Evolutionary conservation across 2,329 filamentous ascomycete genomes (phyloP), one percentile per base, ranked within the genome.

Genomic region (Aureobasidium sp.): DNA sequence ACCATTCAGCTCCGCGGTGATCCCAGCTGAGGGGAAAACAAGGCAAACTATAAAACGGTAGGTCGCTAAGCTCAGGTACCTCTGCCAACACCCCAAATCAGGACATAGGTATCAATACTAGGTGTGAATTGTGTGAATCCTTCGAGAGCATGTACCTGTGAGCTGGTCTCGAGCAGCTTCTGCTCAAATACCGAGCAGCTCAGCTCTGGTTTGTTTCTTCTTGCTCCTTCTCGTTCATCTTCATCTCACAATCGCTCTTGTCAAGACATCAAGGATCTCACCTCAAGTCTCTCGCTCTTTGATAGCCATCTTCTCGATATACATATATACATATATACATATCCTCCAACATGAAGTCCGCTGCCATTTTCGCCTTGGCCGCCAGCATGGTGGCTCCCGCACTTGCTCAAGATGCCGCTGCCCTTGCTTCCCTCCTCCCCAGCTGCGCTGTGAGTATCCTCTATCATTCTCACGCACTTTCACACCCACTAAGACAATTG

Each of bases 11-110:
- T 51, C 47, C 47, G 29, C 29, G 29, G 47, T 36, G 31, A 2
- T 12, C 9, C n/a, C 47, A 51, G 29, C 47, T 51, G 47, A 51
- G 29, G 29, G 47, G 31, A n/a, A 27, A 29, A 27, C 45, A 29
- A 45, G 45, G 45, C 45, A 48, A 48, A 48, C 45, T 48, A 25
- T 48, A 48, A 48, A 48, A 48, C 45, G 45, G 45, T 42, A 42
- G 41, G 41, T 42, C 41, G 41, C 41, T 42, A 42, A 14, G n/a
- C 11, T 44, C 41, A 22, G 45, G 45, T 48, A 48, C 25, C 45
- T 48, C 7, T n/a, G 45, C 45, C 45, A 48, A 48, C 45, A 29
- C 47, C 4, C 47, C 47, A 36, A 20, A 51, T 36, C 47, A 34
- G 47, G 47, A 34, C 29, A 51, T 7, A 22, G 47, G 47, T 51